A percentile compares a stretch with the other conserved stretches of the same genome.
These are phyloP conservation scores for Uromyces viciae-fabae DNA, from an alignment of 1,284 basidiomycete species.

Conservation along the genomic window DNA sequence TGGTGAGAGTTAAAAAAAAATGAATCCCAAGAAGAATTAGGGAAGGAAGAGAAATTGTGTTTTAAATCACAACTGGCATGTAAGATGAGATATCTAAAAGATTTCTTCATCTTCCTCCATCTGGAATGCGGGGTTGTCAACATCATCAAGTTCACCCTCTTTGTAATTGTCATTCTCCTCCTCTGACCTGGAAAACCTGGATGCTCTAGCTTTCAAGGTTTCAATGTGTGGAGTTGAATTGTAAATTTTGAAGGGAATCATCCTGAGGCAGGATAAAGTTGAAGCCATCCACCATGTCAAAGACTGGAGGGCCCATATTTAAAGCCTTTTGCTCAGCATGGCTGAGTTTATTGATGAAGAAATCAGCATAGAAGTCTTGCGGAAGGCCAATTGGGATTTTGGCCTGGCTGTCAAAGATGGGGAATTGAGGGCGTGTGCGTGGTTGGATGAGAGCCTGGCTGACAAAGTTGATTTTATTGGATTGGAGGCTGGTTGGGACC, in stretches of 20 bases:
- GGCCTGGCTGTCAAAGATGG: background rate
- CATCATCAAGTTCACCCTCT: background rate
- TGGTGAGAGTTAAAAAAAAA: background rate
- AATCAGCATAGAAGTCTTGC: slow-evolving; percentile 2
- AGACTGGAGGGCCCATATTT: slow-evolving; percentile 4
- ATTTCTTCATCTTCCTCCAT: slow-evolving; percentile 1
- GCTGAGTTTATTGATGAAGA: background rate
- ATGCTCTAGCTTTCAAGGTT: background rate
- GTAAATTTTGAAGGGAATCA: background rate
- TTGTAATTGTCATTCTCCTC: background rate
- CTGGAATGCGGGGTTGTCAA: background rate
- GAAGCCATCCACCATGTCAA: slow-evolving; percentile 6
- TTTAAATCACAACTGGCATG: no score
- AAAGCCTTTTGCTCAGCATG: slow-evolving; percentile 22
- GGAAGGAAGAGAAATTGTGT: no score
- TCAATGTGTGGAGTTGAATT: background rate
- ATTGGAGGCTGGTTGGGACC: background rate
- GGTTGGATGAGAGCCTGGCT: background rate
- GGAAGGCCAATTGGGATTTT: slow-evolving; percentile 34
- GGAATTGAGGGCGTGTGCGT: background rate
- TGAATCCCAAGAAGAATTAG: background rate
- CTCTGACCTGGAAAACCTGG: background rate
- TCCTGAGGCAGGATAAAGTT: background rate
- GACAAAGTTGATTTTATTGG: background rate
- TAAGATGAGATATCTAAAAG: background rate